phyloP scores from a whole-genome alignment of 768 basidiomycete species.

The Lactarius akahatsu region DNA sequence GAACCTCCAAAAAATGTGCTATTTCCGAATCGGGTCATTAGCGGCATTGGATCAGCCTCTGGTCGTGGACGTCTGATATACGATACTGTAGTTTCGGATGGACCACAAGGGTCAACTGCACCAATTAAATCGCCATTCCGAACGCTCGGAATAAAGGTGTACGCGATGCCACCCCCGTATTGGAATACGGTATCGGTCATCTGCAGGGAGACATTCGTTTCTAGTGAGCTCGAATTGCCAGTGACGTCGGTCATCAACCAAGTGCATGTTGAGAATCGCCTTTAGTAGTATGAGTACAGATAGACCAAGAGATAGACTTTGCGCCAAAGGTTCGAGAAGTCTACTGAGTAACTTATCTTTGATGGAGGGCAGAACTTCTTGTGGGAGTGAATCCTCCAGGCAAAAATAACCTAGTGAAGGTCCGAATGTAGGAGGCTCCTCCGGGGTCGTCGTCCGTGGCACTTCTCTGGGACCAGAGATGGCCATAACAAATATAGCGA shows the following conservation, averaged over 20 bases:
- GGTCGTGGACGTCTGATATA: conserved; percentile 52
- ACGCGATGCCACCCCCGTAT: conserved; percentile 62
- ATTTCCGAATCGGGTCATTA: conserved; percentile 49
- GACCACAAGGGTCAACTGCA: conserved; percentile 71
- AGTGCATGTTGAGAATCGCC: conserved; percentile 82
- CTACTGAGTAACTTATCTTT: conserved; percentile 64
- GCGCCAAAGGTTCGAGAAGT: conserved; percentile 67
- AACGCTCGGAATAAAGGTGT: conserved; percentile 4
- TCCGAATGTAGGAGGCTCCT: conserved; percentile 70
- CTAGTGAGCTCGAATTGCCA: conserved; percentile 52
- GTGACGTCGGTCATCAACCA: conserved; percentile 38
- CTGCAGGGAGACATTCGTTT: conserved; percentile 63
- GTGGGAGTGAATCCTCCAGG: conserved; percentile 81
- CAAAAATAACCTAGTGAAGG: conserved; percentile 73
- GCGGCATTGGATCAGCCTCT: conserved; percentile 38
- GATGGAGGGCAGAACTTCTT: conserved; percentile 92
- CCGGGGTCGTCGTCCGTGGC: conserved; percentile 84
- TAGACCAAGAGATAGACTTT: too few species aligned
- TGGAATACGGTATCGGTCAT: conserved; percentile 84
- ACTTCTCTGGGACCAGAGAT: conserved; percentile 83
- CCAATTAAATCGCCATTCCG: conserved; percentile 25
- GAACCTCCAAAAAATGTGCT: conserved; percentile 41
- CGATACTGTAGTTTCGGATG: conserved; percentile 54
- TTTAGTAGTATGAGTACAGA: conserved; percentile 57
- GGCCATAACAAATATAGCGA: conserved; percentile 71